phyloP scores from a whole-genome alignment of 2,329 filamentous ascomycete species.

The Trichoderma sp. region DNA sequence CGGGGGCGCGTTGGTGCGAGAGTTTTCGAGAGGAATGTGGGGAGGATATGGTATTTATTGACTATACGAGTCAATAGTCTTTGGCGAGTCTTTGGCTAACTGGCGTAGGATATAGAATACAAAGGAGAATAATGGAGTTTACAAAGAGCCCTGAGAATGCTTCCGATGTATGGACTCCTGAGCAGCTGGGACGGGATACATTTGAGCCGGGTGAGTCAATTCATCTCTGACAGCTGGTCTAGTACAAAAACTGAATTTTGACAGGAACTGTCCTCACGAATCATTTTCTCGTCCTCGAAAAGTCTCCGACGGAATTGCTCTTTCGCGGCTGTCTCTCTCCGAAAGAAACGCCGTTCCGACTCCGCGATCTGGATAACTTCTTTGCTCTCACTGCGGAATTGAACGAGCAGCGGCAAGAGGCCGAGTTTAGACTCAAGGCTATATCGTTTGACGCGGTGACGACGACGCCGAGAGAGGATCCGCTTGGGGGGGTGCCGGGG shows the following conservation, averaged over 20 bases:
- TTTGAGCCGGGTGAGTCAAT: neutral
- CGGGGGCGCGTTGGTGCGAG: neutral
- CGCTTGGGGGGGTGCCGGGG: neutral
- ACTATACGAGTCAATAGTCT: fast-evolving
- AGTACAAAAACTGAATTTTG: neutral
- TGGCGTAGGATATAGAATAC: neutral
- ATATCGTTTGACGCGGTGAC: neutral
- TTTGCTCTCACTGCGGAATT: neutral
- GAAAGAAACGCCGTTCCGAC: neutral
- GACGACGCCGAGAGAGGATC: conserved; percentile 1
- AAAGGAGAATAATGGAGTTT: conserved; percentile 6
- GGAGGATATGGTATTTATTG: neutral
- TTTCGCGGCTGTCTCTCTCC: neutral
- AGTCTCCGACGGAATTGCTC: neutral
- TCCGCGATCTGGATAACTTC: neutral
- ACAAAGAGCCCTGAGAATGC: neutral
- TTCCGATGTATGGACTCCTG: neutral
- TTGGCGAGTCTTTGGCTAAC: neutral
- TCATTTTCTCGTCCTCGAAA: neutral
- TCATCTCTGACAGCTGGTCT: neutral
- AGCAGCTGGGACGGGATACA: neutral
- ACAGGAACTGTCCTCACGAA: neutral
- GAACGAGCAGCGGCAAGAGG: neutral
- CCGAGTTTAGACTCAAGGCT: neutral
- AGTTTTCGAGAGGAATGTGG: conserved; percentile 13